A percentile compares a stretch with the other conserved stretches of the same genome.
These are phyloP conservation scores for Candida peoriensis DNA, from an alignment of 805 yeast species.

Conservation along the genomic window DNA sequence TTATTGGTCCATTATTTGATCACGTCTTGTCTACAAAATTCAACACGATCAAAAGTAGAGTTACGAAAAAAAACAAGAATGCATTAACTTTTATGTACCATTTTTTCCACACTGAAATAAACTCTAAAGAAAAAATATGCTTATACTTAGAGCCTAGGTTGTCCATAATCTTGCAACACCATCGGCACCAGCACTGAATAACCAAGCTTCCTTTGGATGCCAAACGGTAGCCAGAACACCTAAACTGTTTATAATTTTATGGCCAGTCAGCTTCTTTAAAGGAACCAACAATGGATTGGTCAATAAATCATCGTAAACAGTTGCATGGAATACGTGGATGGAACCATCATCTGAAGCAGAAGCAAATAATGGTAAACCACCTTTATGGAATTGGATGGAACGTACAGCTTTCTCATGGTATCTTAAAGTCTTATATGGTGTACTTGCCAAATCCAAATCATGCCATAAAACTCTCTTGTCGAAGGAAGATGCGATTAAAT, in stretches of 20 bases:
- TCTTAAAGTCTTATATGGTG: slow-evolving; percentile 93
- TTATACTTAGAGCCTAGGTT: too few relatives aligned
- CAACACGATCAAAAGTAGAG: too few relatives aligned
- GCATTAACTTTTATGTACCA: too few relatives aligned
- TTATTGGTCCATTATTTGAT: too few relatives aligned
- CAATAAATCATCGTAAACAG: slow-evolving; percentile 92
- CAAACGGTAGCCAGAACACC: slow-evolving; percentile 87
- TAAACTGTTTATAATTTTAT: slow-evolving; percentile 67
- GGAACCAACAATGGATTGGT: slow-evolving; percentile 95
- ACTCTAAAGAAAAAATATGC: too few relatives aligned
- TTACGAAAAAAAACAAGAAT: too few relatives aligned
- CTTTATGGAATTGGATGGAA: slow-evolving; percentile 79
- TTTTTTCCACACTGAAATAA: too few relatives aligned
- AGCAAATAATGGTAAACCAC: slow-evolving; percentile 82
- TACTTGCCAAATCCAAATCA: slow-evolving; percentile 80
- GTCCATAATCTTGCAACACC: slow-evolving; percentile 97
- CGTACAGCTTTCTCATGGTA: slow-evolving; percentile 95
- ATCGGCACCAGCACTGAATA: slow-evolving; percentile 96
- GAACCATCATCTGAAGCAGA: slow-evolving; percentile 94
- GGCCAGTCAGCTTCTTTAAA: slow-evolving; percentile 89
- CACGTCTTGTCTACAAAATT: too few relatives aligned
- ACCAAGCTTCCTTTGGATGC: slow-evolving; percentile 99
- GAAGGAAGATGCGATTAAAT: slow-evolving; percentile 84
- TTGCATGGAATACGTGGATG: slow-evolving; percentile 92
- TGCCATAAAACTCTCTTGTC: slow-evolving; percentile 98